Conservation (phyloP, 2,329 filamentous ascomycete species). For the Monosporascus sp. region DNA sequence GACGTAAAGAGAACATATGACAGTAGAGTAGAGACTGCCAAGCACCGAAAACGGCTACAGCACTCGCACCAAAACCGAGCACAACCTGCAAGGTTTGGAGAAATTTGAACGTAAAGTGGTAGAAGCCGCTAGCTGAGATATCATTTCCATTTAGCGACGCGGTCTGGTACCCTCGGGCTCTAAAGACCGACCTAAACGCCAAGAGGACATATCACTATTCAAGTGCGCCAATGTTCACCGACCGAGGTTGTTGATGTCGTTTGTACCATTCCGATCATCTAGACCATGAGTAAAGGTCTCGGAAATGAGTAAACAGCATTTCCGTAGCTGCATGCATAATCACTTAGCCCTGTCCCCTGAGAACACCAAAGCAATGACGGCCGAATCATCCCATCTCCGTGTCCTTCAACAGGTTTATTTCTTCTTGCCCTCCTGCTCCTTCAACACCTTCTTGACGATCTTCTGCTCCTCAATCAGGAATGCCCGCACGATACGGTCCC, state of each 20-base stretch:
- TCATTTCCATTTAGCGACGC: no score
- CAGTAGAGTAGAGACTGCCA: no score
- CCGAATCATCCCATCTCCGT: conserved; percentile 26
- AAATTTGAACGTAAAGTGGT: no score
- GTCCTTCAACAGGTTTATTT: conserved; percentile 49
- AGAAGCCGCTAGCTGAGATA: no score
- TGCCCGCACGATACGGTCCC: conserved; percentile 93
- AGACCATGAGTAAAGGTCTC: conserved; percentile 26
- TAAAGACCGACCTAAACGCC: no score
- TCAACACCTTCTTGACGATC: conserved; percentile 99
- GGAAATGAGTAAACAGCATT: conserved; percentile 25
- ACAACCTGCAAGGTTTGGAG: no score
- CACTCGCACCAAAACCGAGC: no score
- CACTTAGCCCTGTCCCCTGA: conserved; percentile 27
- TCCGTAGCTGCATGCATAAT: conserved; percentile 22
- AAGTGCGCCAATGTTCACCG: not conserved
- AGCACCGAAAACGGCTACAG: no score
- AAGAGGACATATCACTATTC: not conserved
- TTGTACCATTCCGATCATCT: conserved; percentile 30
- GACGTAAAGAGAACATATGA: no score
- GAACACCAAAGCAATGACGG: conserved; percentile 31
- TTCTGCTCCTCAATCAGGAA: conserved; percentile 99
- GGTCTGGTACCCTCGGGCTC: no score
- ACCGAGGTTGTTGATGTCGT: conserved; percentile 17
- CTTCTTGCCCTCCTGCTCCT: conserved; percentile 87